These are phyloP conservation scores for Cladophialophora yegresii DNA, from an alignment of 2,329 filamentous ascomycete genomes.

Conservation along the genomic window DNA sequence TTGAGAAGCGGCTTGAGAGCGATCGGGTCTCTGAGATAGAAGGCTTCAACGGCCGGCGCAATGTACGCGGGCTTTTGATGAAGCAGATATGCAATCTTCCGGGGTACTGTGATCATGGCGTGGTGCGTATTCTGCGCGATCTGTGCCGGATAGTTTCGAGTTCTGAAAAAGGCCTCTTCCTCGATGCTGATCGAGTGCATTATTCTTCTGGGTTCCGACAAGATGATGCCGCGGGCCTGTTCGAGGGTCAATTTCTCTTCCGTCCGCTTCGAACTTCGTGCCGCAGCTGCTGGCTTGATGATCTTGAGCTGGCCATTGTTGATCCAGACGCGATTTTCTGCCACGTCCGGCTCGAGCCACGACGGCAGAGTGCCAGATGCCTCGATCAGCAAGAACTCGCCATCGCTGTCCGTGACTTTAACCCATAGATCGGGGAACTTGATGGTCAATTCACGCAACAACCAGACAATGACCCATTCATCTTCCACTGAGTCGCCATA, in stretches of 20 bases:
- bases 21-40: conserved; percentile 85
- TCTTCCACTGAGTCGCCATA: conserved; percentile 95
- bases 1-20: conserved; percentile 72
- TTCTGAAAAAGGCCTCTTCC: conserved; percentile 84
- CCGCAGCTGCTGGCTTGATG: conserved; percentile 61
- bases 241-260: conserved; percentile 59
- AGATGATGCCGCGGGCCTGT: conserved; percentile 66
- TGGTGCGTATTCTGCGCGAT: conserved; percentile 76
- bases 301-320: conserved; percentile 73
- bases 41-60: conserved; percentile 81
- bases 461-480: conserved; percentile 93
- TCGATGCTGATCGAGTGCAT: conserved; percentile 75
- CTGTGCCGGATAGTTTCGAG: conserved; percentile 78
- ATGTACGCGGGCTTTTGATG: conserved; percentile 74
- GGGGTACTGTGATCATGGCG: conserved; percentile 71
- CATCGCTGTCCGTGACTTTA: conserved; percentile 81
- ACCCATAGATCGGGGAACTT: conserved; percentile 75
- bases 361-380: conserved; percentile 82
- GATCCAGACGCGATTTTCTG: conserved; percentile 87
- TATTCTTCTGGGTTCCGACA: conserved; percentile 58
- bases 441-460: conserved; percentile 78
- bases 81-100: conserved; percentile 77
- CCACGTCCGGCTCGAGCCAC: conserved; percentile 90
- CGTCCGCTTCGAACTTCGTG: conserved; percentile 42
- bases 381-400: conserved; percentile 93